Evolutionary conservation across 345 rosid species (phyloP).

Genomic region (Populus tremula): DNA sequence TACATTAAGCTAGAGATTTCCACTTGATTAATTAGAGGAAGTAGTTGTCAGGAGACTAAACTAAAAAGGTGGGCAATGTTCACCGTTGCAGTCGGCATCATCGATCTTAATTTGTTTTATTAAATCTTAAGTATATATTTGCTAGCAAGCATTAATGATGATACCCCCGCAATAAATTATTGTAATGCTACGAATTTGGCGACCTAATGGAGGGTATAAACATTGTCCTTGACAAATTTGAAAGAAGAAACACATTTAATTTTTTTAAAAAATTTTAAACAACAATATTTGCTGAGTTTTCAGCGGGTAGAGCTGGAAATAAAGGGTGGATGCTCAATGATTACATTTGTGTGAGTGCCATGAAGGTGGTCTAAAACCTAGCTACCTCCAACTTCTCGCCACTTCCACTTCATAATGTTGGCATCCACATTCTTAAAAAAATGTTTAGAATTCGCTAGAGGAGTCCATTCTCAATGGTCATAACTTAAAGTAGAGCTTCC

Average conservation of each 20-base stretch:
- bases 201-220: background rate
- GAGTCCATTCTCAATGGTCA: conserved; percentile 21
- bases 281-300: background rate
- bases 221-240: too few relatives aligned
- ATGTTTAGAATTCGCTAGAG: background rate
- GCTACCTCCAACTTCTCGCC: background rate
- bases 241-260: too few relatives aligned
- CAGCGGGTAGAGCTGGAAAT: background rate
- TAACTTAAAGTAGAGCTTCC: conserved; percentile 19
- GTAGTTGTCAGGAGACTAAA: too few relatives aligned
- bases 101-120: too few relatives aligned
- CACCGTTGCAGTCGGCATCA: too few relatives aligned
- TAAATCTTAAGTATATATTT: background rate
- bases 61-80: too few relatives aligned
- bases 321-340: background rate
- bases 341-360: background rate
- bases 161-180: background rate
- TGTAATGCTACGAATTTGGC: background rate
- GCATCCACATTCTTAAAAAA: background rate
- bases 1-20: too few relatives aligned
- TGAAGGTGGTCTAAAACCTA: too few relatives aligned
- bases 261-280: too few relatives aligned
- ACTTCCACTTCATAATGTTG: background rate
- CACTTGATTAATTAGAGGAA: too few relatives aligned
- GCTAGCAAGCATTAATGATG: background rate